Evolutionary conservation across 2,329 filamentous ascomycete species (phyloP).

Genomic region (Fusarium circinatum): DNA sequence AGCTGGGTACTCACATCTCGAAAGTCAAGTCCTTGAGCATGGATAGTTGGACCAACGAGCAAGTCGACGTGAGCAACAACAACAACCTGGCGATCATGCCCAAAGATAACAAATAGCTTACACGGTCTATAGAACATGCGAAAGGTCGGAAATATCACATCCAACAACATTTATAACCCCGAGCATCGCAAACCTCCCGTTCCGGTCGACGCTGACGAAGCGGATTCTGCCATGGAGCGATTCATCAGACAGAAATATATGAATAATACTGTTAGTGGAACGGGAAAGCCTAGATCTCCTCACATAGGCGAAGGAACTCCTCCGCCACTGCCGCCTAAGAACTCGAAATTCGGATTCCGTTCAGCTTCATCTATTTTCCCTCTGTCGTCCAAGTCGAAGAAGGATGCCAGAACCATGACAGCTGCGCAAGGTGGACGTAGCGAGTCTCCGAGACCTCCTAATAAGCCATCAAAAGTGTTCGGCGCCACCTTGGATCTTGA

Average conservation of each 20-base stretch:
- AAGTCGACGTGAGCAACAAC: constrained; percentile 81
- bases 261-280: constrained; percentile 57
- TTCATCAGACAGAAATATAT: constrained; percentile 97
- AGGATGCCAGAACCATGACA: constrained; percentile 54
- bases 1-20: constrained; percentile 95
- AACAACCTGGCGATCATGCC: not conserved
- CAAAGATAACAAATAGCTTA: constrained; percentile 22
- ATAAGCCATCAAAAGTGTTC: constrained; percentile 75
- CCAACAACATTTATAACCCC: constrained; percentile 91
- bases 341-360: constrained; percentile 68
- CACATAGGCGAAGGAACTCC: constrained; percentile 65
- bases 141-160: constrained; percentile 84
- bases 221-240: constrained; percentile 92
- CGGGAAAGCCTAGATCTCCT: constrained; percentile 49
- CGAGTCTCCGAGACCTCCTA: constrained; percentile 57
- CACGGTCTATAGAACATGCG: constrained; percentile 82
- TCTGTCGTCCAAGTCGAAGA: constrained; percentile 69
- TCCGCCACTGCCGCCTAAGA: constrained; percentile 71
- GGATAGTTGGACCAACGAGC: constrained; percentile 96
- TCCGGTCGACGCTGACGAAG: constrained; percentile 90
- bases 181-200: constrained; percentile 84
- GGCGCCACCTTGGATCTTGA: constrained; percentile 72
- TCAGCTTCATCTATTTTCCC: constrained; percentile 75
- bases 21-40: constrained; percentile 99
- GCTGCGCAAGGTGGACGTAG: constrained; percentile 43